Percentiles rank a stretch among this genome's conserved stretches.
Evolutionary conservation across 169 alveolate genomes (phyloP).

Genomic region (Plasmodium coatneyi): DNA sequence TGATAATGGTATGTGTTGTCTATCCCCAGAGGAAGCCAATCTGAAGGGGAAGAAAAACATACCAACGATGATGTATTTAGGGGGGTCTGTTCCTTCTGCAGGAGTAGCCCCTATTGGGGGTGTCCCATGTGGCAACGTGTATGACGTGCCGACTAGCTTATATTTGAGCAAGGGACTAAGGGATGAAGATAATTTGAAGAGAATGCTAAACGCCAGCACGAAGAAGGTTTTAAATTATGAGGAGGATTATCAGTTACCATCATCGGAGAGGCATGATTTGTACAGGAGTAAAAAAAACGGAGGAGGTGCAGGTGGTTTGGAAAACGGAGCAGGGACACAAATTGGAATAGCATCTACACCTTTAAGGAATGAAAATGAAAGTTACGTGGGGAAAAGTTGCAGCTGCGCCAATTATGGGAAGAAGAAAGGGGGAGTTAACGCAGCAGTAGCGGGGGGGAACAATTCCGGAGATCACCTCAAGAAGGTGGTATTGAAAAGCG

Average conservation of each 20-base stretch:
- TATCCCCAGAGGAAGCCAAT: background rate
- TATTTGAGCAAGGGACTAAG: background rate
- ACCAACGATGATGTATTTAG: background rate
- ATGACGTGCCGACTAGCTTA: background rate
- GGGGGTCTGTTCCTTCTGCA: background rate
- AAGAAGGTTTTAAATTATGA: conserved; percentile 10
- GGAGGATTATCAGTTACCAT: background rate
- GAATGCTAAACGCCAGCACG: background rate
- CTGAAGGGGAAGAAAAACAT: background rate
- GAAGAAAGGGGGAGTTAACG: background rate
- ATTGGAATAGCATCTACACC: background rate
- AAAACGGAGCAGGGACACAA: background rate
- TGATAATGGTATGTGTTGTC: background rate
- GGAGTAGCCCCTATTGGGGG: background rate
- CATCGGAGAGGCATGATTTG: background rate
- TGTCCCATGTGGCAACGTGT: background rate
- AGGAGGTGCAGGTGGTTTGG: background rate
- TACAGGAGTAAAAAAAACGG: conserved; percentile 2
- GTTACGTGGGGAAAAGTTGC: background rate
- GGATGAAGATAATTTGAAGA: conserved; percentile 14
- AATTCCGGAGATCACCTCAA: background rate
- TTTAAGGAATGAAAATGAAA: background rate
- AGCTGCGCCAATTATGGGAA: background rate
- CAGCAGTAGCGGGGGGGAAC: background rate
- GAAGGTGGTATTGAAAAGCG: background rate